A percentile compares a stretch with the other conserved stretches of the same genome.
phyloP scores from a whole-genome alignment of 1,139 yeast species.

The Magnusiomyces ingens region DNA sequence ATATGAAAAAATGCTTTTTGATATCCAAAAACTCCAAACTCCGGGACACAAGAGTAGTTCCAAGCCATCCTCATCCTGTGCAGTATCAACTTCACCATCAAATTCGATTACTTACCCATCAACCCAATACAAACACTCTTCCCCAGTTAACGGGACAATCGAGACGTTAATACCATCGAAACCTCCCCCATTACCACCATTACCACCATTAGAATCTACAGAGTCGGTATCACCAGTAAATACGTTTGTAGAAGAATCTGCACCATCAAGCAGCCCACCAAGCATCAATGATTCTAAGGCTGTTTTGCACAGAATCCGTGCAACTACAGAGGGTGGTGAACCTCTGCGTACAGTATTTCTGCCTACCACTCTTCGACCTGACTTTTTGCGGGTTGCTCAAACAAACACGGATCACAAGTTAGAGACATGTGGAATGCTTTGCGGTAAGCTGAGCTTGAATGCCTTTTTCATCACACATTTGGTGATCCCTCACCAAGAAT shows the following conservation, averaged over 20 bases:
- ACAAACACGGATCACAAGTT: slow-evolving; percentile 42
- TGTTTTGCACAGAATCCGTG: slow-evolving; percentile 9
- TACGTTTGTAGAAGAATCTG: slow-evolving; percentile 2
- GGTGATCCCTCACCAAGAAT: slow-evolving; percentile 52
- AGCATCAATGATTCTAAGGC: slow-evolving; percentile 22
- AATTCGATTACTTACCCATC: slow-evolving; percentile 15
- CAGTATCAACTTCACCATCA: background rate
- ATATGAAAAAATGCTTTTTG: slow-evolving; percentile 12
- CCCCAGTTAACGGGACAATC: background rate
- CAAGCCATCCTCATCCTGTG: background rate
- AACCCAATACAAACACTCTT: slow-evolving; percentile 8
- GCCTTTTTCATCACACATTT: slow-evolving; percentile 54
- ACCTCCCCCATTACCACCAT: slow-evolving; percentile 15
- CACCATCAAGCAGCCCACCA: slow-evolving; percentile 16
- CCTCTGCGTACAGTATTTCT: slow-evolving; percentile 46
- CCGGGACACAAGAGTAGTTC: background rate
- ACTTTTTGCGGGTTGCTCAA: slow-evolving; percentile 41
- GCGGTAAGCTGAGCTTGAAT: slow-evolving; percentile 49
- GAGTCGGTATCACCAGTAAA: background rate
- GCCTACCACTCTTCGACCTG: slow-evolving; percentile 38
- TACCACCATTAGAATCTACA: slow-evolving; percentile 12
- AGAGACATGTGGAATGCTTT: slow-evolving; percentile 60
- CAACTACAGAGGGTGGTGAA: slow-evolving; percentile 45
- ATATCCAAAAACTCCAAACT: slow-evolving; percentile 8
- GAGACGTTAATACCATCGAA: no score